phyloP scores from a whole-genome alignment of 2,329 filamentous ascomycete genomes.

The Acarospora socialis region DNA sequence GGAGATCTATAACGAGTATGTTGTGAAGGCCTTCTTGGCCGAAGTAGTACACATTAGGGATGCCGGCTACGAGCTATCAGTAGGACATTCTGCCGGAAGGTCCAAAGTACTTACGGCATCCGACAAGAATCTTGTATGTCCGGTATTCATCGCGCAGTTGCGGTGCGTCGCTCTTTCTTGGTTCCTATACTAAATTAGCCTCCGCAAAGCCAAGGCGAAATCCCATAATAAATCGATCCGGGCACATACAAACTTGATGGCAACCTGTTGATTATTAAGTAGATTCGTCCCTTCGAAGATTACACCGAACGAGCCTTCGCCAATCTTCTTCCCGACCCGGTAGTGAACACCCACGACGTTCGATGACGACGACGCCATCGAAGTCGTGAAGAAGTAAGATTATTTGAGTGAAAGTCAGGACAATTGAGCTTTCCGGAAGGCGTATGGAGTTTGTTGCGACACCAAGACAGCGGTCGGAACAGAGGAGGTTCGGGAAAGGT shows the following conservation, averaged over 20 bases:
- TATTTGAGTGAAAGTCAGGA: slow-evolving; percentile 2
- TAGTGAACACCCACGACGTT: slow-evolving; percentile 99
- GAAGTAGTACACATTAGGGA: slow-evolving; percentile 99
- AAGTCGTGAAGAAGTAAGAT: slow-evolving; percentile 5
- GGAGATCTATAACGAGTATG: slow-evolving; percentile 92
- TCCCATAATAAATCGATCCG: slow-evolving; percentile 4
- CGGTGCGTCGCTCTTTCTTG: slow-evolving; percentile 93
- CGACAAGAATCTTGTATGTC: slow-evolving; percentile 98
- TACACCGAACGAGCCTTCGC: slow-evolving; percentile 95
- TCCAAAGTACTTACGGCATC: slow-evolving; percentile 72
- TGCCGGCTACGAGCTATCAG: slow-evolving; percentile 56
- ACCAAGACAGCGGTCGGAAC: too few relatives aligned
- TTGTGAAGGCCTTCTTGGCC: slow-evolving; percentile 97
- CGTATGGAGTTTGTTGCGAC: background rate
- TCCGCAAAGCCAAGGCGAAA: slow-evolving; percentile 1
- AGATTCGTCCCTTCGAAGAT: slow-evolving; percentile 98
- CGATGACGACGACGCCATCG: slow-evolving; percentile 75
- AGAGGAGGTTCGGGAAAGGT: too few relatives aligned
- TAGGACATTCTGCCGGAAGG: too few relatives aligned
- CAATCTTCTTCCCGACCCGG: slow-evolving; percentile 97
- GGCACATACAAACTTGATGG: slow-evolving; percentile 88
- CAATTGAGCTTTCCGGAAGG: slow-evolving; percentile 1
- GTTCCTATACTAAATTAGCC: slow-evolving; percentile 50
- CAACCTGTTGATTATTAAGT: slow-evolving; percentile 96
- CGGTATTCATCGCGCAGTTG: slow-evolving; percentile 96